Evolutionary conservation across 2,329 filamentous ascomycete genomes (phyloP).

Genomic region (Paecilomyces niveus): DNA sequence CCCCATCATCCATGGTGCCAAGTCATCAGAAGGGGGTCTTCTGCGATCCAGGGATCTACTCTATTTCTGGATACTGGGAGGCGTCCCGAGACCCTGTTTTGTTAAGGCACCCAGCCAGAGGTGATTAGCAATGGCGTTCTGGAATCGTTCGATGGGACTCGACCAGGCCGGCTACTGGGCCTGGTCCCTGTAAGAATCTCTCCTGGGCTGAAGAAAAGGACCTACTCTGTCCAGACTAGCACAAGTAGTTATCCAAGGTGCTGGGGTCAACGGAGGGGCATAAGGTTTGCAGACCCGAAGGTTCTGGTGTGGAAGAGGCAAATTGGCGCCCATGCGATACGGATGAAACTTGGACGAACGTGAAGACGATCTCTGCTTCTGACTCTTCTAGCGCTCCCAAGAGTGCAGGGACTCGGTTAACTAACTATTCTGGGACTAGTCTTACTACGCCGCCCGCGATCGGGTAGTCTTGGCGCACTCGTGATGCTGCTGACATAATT

Average conservation of each 20-base stretch:
- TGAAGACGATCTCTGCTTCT: neutral
- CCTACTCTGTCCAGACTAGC: neutral
- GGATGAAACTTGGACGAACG: neutral
- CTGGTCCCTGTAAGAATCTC: neutral
- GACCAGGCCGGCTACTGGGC: neutral
- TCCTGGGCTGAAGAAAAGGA: neutral
- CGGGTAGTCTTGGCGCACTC: neutral
- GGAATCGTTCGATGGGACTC: neutral
- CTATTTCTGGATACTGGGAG: neutral
- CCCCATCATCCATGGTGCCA: too few relatives aligned
- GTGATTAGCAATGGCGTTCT: neutral
- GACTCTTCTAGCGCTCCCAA: neutral
- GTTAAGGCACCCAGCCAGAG: neutral
- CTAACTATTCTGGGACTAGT: neutral
- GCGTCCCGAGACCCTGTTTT: neutral
- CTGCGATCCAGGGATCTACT: too few relatives aligned
- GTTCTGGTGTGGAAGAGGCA: neutral
- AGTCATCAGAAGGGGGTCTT: too few relatives aligned
- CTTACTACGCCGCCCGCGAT: neutral
- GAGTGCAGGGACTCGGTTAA: neutral
- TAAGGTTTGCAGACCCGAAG: neutral
- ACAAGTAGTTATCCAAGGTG: neutral
- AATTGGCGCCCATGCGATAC: neutral
- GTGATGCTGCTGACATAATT: neutral
- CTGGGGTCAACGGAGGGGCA: neutral